Evolutionary conservation across 495 filamentous ascomycete genomes (phyloP), one percentile per base, ranked within the genome.

Genomic region (Pseudevernia furfuracea): DNA sequence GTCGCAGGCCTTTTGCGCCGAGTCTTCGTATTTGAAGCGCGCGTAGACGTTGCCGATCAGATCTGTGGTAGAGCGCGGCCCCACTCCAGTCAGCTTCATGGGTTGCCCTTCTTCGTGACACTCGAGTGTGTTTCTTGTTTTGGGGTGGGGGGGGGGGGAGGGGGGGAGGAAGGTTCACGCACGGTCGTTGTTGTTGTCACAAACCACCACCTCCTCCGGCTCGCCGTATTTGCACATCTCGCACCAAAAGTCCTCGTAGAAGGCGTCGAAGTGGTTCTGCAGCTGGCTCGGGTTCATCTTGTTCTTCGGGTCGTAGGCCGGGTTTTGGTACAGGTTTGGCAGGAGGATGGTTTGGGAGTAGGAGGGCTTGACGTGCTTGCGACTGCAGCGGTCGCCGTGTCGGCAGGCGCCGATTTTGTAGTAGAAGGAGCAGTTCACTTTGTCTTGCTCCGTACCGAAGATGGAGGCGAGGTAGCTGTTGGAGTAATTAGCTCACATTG

Each of bases 241-340:
- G 81, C 93, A 96, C 91, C 94, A 98, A 68, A 98, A 87, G 75
- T 98, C 94, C 79, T 98, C 94, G 81, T 98, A 98, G 80, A 98
- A 98, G 69, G 94, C 93, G 78, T 98, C 95, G 73, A 97, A 98
- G 81, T 98, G 94, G 79, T 93, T 95, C 79, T 97, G 93, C 74
- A 96, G 86, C 81, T 98, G 94, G 67, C 81, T 85, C 15, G 91
- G 74, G 78, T 94, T 96, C 89, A 97, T 95, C 77, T 92, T 92
- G 81, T 86, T 94, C 79, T 96, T 96, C 52, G 90, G 89, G 74
- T 97, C 92, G 84, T 95, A 96, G 70, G 91, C 91, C 11, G 94
- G 94, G 81, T 98, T 98, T 75, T 98, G 94, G 82, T 98, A 98
- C 71, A 98, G 89, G 79, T 96, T 96, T 21, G 94, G 94, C 70